phyloP scores from a whole-genome alignment of 805 yeast species.

The Candida hispaniensis region DNA sequence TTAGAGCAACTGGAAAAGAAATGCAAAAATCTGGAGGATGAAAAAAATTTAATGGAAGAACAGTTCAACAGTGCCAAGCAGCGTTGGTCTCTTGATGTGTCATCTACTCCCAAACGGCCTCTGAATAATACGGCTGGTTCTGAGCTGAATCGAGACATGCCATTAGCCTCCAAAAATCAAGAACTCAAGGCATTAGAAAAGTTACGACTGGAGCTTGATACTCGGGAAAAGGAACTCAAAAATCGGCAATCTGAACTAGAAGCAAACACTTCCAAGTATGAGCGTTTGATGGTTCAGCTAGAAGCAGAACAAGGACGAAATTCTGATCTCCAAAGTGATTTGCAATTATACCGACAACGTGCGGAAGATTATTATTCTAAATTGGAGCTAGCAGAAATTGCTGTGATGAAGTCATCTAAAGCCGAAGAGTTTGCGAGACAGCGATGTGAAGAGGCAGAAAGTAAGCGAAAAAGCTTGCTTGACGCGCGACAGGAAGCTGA shows the following conservation, averaged over 20 bases:
- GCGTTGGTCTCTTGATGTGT: conserved; percentile 22
- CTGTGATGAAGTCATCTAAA: conserved; percentile 50
- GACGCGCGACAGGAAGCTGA: conserved; percentile 47
- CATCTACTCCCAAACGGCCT: conserved; percentile 12
- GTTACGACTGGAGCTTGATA: not conserved
- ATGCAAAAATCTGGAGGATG: conserved; percentile 23
- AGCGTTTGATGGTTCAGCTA: conserved; percentile 26
- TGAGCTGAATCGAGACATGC: conserved; percentile 5
- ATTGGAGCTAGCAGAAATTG: conserved; percentile 68
- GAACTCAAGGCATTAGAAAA: conserved; percentile 15
- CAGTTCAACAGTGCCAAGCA: conserved; percentile 23
- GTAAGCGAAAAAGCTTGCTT: conserved; percentile 37
- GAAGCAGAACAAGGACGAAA: conserved; percentile 49
- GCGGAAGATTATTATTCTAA: conserved; percentile 65
- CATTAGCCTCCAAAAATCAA: conserved; percentile 17
- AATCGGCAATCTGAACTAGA: conserved; percentile 1
- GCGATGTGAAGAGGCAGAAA: conserved; percentile 45
- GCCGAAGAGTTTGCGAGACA: conserved; percentile 44
- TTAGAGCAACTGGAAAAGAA: conserved; percentile 27
- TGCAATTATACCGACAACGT: conserved; percentile 55
- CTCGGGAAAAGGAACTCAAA: conserved; percentile 1
- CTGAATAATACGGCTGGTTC: conserved; percentile 6
- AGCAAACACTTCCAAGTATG: conserved; percentile 1
- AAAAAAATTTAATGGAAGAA: conserved; percentile 20
- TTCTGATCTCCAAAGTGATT: conserved; percentile 41